Evolutionary conservation across 2,329 filamentous ascomycete species (phyloP).

Genomic region (Kalmusia sp.): DNA sequence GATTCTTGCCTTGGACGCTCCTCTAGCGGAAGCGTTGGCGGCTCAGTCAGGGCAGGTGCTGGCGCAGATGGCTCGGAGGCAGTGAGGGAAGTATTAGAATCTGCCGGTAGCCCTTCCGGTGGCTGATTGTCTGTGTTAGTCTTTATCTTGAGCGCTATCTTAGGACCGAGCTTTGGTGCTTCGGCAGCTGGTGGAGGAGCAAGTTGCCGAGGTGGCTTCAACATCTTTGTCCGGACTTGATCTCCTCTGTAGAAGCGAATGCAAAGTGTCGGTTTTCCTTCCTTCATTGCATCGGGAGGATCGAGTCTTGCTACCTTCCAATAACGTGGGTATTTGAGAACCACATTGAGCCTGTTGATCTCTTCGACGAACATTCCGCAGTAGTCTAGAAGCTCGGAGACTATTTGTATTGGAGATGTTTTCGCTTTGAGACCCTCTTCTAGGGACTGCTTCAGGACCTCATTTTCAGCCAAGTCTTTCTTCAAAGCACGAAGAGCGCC

Average conservation of each 20-base stretch:
- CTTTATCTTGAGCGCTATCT: constrained; percentile 1
- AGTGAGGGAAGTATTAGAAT: background rate
- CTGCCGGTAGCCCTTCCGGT: background rate
- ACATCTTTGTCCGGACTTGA: constrained; percentile 25
- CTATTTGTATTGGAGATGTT: constrained; percentile 58
- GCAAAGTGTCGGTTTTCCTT: constrained; percentile 26
- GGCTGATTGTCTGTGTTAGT: background rate
- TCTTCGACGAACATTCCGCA: constrained; percentile 64
- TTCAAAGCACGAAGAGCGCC: constrained; percentile 66
- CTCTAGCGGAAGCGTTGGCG: no score
- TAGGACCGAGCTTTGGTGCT: background rate
- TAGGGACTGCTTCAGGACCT: constrained; percentile 59
- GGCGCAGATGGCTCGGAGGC: background rate
- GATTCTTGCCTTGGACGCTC: no score
- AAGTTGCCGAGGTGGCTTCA: constrained; percentile 9
- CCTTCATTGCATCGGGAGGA: background rate
- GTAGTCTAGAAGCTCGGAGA: constrained; percentile 64
- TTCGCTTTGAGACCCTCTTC: constrained; percentile 64
- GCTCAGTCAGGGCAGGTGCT: background rate
- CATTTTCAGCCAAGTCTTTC: constrained; percentile 57
- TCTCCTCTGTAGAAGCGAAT: constrained; percentile 40
- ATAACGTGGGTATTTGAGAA: constrained; percentile 62
- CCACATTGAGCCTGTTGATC: constrained; percentile 57
- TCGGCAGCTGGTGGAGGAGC: constrained; percentile 1
- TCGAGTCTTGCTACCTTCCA: constrained; percentile 63